Evolutionary conservation across 441 rosid genomes (phyloP), one percentile per base, ranked within the genome.

Genomic region (Gossypium trilobum): DNA sequence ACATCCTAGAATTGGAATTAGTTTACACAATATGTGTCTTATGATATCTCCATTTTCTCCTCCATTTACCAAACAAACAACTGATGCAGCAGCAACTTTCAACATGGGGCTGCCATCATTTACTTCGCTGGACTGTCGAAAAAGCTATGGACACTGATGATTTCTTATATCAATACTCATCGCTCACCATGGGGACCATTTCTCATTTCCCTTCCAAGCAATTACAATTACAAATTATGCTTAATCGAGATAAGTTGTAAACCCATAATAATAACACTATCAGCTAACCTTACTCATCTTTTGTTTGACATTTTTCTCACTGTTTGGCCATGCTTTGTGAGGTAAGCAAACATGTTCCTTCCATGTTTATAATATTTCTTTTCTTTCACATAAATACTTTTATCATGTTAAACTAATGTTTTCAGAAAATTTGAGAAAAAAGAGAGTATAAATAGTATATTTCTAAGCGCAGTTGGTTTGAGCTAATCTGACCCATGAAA

Each of bases 91-190:
- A 36, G 27, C 20, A 19, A 29, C 22, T 50, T 4, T 74, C 63
- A 76, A 71, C 80, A 77, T 74, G 72, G 74, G 78, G n/a, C 19
- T 50, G 33, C 39, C 64, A 70, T 81, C 16, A 81, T 78, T 39
- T 60, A 56, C 52, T 16, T 59, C 7, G 56, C 39, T 50, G 44
- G 64, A 66, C 23, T 73, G 70, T 74, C 44, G 16, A 58, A 55
- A 81, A 73, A 70, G 68, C 39, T 42, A 4, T 19, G 50, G 60
- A 6, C 17, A 39, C n/a, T 52, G 61, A n/a, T 17, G 10, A 52
- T 65, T 73, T 66, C 51, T 20, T 0, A 44, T 27, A 56, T 46
- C 51, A 46, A 13, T 10, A 31, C 13, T 33, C 48, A 48, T n/a
- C 67, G 33, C 13, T 76, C 78, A 5, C 55, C 20, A n/a, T 50